A percentile compares a stretch with the other conserved stretches of the same genome.
phyloP scores from a whole-genome alignment of 805 yeast species.

The Dipodascus albidus region DNA sequence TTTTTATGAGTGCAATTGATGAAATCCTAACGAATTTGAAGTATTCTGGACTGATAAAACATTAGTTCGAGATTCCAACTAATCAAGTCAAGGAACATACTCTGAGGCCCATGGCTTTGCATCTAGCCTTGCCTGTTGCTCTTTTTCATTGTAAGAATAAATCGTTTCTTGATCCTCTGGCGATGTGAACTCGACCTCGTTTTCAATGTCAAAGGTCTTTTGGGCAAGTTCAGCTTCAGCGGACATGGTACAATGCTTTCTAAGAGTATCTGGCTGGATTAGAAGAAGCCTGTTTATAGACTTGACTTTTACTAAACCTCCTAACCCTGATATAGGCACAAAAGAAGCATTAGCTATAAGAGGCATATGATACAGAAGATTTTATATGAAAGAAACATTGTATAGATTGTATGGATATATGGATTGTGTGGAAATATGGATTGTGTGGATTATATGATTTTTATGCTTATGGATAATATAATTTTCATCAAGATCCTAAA shows the following conservation, averaged over 20 bases:
- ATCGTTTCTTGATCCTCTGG: constrained; percentile 15
- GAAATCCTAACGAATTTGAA: constrained; percentile 56
- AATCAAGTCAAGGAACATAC: constrained; percentile 9
- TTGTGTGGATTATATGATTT: too few species aligned
- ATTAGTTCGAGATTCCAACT: constrained; percentile 25
- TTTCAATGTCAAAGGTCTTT: constrained; percentile 20
- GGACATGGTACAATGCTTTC: neutral
- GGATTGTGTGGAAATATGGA: too few species aligned
- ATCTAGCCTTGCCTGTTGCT: constrained; percentile 17
- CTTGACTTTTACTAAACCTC: too few species aligned
- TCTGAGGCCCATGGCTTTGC: constrained; percentile 18
- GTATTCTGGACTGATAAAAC: constrained; percentile 46
- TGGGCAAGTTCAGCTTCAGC: constrained; percentile 5
- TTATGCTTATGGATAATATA: too few species aligned
- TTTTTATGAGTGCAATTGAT: constrained; percentile 58
- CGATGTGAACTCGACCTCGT: constrained; percentile 13
- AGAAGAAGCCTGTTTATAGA: too few species aligned
- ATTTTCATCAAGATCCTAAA: too few species aligned
- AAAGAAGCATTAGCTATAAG: too few species aligned
- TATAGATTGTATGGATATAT: too few species aligned
- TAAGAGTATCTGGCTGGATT: neutral
- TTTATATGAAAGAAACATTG: too few species aligned
- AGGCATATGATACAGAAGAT: neutral
- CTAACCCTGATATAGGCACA: neutral
- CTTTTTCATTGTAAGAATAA: constrained; percentile 20